These are phyloP conservation scores for Trichoderma asperellum DNA, from an alignment of 2,329 filamentous ascomycete genomes.

Conservation along the genomic window DNA sequence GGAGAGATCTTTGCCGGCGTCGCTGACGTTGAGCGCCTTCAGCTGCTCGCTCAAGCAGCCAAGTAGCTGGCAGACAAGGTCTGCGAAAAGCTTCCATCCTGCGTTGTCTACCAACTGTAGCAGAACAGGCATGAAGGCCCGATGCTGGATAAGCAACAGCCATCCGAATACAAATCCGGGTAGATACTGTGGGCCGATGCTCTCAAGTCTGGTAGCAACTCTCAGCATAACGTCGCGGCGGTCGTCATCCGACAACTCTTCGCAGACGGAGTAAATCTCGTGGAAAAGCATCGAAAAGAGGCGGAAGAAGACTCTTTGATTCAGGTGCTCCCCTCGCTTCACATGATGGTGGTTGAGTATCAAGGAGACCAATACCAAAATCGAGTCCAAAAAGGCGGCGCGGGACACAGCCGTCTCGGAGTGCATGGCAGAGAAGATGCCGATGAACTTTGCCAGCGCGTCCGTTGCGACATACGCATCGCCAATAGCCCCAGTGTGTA, in stretches of 20 bases:
- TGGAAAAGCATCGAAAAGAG: constrained; percentile 83
- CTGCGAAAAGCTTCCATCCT: constrained; percentile 78
- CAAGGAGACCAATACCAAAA: constrained; percentile 76
- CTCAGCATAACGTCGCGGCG: constrained; percentile 71
- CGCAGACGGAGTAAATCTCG: constrained; percentile 65
- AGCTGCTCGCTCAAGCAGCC: constrained; percentile 78
- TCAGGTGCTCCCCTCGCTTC: constrained; percentile 79
- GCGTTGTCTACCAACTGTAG: constrained; percentile 67
- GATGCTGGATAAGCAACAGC: constrained; percentile 81
- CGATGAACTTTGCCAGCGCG: constrained; percentile 79
- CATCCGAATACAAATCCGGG: constrained; percentile 86
- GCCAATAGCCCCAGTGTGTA: constrained; percentile 61
- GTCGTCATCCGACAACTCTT: constrained; percentile 63
- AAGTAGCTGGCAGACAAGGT: constrained; percentile 73
- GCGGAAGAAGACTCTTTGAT: constrained; percentile 88
- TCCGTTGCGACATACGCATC: constrained; percentile 70
- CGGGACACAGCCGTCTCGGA: constrained; percentile 67
- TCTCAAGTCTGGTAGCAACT: constrained; percentile 71
- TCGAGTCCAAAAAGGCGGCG: constrained; percentile 73
- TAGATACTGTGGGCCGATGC: constrained; percentile 75
- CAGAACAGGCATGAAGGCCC: constrained; percentile 79
- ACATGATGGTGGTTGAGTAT: constrained; percentile 85
- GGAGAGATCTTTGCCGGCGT: constrained; percentile 80
- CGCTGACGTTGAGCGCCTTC: constrained; percentile 70
- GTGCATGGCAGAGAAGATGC: constrained; percentile 74